Percentiles rank a stretch among this genome's conserved stretches.
Evolutionary conservation across 1,284 basidiomycete species (phyloP).

Genomic region (Cutaneotrichosporon sp.): DNA sequence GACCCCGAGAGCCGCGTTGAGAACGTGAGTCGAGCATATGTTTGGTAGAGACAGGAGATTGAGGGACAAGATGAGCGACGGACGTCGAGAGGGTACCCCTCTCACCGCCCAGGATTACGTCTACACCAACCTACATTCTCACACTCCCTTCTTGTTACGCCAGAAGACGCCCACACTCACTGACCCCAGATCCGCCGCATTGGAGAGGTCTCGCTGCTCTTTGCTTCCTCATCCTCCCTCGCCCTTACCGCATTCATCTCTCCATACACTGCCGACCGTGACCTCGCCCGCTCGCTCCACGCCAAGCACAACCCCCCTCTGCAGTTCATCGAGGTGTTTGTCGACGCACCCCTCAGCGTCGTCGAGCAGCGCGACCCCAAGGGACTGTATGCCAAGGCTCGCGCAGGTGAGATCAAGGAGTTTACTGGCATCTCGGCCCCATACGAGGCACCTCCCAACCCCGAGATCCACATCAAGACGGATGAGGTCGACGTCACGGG

Average conservation of each 20-base stretch:
- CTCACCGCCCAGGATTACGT: too few relatives aligned
- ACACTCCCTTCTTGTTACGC: not conserved
- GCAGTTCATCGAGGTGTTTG: slow-evolving; percentile 89
- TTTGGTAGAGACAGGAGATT: not conserved
- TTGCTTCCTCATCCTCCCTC: slow-evolving; percentile 82
- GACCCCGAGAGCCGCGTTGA: slow-evolving; percentile 92
- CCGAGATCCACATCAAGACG: slow-evolving; percentile 93
- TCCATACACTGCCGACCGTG: slow-evolving; percentile 87
- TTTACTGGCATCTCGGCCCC: slow-evolving; percentile 92
- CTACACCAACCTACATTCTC: not conserved
- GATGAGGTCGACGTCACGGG: slow-evolving; percentile 74
- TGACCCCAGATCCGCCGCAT: slow-evolving; percentile 74
- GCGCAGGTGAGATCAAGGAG: slow-evolving; percentile 88
- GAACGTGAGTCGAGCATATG: slow-evolving; percentile 59
- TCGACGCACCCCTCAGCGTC: slow-evolving; percentile 85
- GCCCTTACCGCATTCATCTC: slow-evolving; percentile 97
- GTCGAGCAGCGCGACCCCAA: slow-evolving; percentile 95
- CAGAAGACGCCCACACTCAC: too few relatives aligned
- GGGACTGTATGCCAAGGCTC: slow-evolving; percentile 95
- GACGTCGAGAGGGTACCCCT: too few relatives aligned
- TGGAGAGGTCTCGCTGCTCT: slow-evolving; percentile 94
- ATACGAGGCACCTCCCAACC: slow-evolving; percentile 81
- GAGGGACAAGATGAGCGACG: too few relatives aligned
- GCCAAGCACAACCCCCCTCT: slow-evolving; percentile 59
- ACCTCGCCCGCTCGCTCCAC: slow-evolving; percentile 81